These are phyloP conservation scores for Lachancea cidri DNA, from an alignment of 805 yeast species.

Conservation along the genomic window DNA sequence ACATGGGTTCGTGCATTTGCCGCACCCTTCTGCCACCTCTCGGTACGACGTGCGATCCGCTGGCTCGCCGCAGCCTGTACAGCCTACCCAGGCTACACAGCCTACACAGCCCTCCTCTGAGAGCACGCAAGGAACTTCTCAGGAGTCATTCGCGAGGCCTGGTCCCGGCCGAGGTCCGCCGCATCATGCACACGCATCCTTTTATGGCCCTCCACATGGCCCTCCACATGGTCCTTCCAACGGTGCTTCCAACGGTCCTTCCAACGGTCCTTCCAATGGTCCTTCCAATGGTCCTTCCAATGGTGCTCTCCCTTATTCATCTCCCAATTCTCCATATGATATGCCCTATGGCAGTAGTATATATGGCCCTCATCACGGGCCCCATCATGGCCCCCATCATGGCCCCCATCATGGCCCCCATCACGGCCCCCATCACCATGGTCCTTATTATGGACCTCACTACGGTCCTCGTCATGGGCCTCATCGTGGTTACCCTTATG, in stretches of 20 bases:
- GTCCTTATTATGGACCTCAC: conserved; percentile 2
- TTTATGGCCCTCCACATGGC: too few species aligned
- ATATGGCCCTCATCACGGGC: conserved; percentile 1
- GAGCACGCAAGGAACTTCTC: too few species aligned
- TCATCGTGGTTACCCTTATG: background rate
- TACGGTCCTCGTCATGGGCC: conserved; percentile 3
- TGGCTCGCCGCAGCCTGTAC: too few species aligned
- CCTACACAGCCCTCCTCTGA: too few species aligned
- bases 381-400: background rate
- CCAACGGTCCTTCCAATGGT: background rate
- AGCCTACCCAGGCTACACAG: too few species aligned
- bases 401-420: conserved; percentile 2
- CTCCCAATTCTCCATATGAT: background rate
- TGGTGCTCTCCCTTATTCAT: too few species aligned
- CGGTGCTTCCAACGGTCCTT: background rate
- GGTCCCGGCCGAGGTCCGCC: too few species aligned
- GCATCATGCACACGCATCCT: too few species aligned
- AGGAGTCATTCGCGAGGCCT: too few species aligned
- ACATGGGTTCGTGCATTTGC: background rate
- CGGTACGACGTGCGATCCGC: background rate
- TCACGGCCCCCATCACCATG: conserved; percentile 3
- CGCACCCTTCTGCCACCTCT: background rate
- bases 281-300: background rate
- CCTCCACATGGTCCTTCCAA: too few species aligned
- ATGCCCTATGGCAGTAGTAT: background rate